Evolutionary conservation across 495 filamentous ascomycete species (phyloP), one percentile per base, ranked within the genome.

Genomic region (Penicillium lividum): DNA sequence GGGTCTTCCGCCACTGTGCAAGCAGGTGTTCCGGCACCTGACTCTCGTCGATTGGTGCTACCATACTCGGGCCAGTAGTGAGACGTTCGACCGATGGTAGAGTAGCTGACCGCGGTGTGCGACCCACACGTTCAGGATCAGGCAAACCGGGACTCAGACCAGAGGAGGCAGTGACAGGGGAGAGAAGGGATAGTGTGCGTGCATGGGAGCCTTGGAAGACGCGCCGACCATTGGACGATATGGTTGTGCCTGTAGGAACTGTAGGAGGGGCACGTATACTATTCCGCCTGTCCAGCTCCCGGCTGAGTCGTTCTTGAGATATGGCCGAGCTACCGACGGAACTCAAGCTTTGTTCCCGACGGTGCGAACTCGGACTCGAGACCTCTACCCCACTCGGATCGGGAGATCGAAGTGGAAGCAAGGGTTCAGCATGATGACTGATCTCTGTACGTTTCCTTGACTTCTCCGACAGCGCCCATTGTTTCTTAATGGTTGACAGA

Each of bases 151-250:
- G 30, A 0, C 64, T 60, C 8, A 33, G 46, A 15, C 22, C 40
- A 22, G 53, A 54, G 7, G 55, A 29, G 8, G 61, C 67, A 28
- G 70, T 56, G 4, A 62, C 78, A 0, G 92, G 89, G n/a, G 92
- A 93, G 8, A 98, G 74, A 58, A 98, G 71, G 7, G 92, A 97
- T 44, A 98, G 69, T 3, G 92, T 86, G 40, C 93, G 81, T 1
- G 90, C 84, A 71, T 97, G 91, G 31, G 90, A 88, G 28, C 88
- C 88, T 40, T 87, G 79, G 66, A 89, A 85, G 4, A 90, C 84
- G 50, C 83, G 85, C 57, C 86, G 64, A 29, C 77, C 77, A 54
- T 76, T 80, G 5, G 73, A 67, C 4, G 75, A 77, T 40, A 78
- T 68, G n/a, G 63, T 68, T 0, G 70, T 72, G n/a, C 75, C 73